Evolutionary conservation across 1,139 yeast species (phyloP), one percentile per base, ranked within the genome.

Genomic region (Torulaspora pretoriensis): DNA sequence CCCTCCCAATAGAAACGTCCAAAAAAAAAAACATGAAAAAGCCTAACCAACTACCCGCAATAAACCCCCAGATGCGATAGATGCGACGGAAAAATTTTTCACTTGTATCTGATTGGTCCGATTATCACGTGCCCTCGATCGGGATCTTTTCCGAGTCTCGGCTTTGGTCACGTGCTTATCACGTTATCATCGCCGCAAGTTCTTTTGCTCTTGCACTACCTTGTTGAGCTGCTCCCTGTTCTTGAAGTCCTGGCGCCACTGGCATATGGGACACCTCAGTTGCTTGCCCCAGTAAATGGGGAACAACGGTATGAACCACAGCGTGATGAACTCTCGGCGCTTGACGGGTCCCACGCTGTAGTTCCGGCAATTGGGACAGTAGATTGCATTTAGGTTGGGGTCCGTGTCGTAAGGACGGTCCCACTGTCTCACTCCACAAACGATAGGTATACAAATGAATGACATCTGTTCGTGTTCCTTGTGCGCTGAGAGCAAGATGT

Each of bases 251-350:
- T 73, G 77, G 27, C 69, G 54, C 77, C 77, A 73, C 32, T 68
- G 63, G 51, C 78, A 74, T 8, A 70, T 69, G 10, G 65, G 59
- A 46, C 78, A 74, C 23, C 58, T 63, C 32, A 74, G 55, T 40
- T 69, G 73, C 46, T 69, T 70, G 3, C 76, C 75, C 73, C 75
- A 73, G 46, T 63, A 65, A 6, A 73, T 52, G 0, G 79, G 79
- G 3, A 74, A 60, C 16, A 75, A 38, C 1, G 80, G 80, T 4
- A 75, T 57, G 43, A 68, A 74, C 64, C 75, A 74, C 17, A 74
- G 45, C 0, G 76, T 65, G 49, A 75, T 65, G 50, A 74, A 74
- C 54, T 73, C 73, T 36, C 70, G 68, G 41, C 71, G 60, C 51
- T 73, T 72, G 8, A 68, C 57, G 0, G 77, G 74, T 22, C 55